A percentile compares a stretch with the other conserved stretches of the same genome.
phyloP scores from a whole-genome alignment of 2,329 filamentous ascomycete genomes.

The Trichoderma breve region DNA sequence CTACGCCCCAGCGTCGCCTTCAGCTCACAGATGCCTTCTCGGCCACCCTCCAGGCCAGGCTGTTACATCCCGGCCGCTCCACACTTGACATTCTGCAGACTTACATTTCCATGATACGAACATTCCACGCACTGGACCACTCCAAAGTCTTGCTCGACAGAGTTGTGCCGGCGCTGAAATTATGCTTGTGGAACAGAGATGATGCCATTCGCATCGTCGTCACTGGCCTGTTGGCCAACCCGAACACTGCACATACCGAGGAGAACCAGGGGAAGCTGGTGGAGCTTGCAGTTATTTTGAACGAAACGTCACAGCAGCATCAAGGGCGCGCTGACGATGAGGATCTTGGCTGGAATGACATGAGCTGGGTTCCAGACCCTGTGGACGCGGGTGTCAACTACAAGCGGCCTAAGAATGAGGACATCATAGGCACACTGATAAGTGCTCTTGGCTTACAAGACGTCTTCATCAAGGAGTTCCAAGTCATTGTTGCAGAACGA shows the following conservation, averaged over 20 bases:
- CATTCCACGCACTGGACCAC: conserved; percentile 71
- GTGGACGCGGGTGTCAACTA: conserved; percentile 92
- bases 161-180: conserved; percentile 68
- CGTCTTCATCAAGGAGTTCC: conserved; percentile 90
- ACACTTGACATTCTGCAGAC: conserved; percentile 73
- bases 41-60: conserved; percentile 59
- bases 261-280: conserved; percentile 53
- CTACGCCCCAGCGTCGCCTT: conserved; percentile 64
- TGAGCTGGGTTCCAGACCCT: conserved; percentile 90
- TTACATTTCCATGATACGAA: conserved; percentile 76
- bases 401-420: conserved; percentile 81
- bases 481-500: conserved; percentile 82
- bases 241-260: conserved; percentile 50
- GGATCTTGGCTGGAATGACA: conserved; percentile 85
- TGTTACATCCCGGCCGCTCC: conserved; percentile 73
- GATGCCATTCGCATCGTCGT: conserved; percentile 78
- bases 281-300: conserved; percentile 66
- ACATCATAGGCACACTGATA: conserved; percentile 88
- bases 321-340: conserved; percentile 58
- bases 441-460: conserved; percentile 86
- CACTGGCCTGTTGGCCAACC: conserved; percentile 65
- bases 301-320: conserved; percentile 56
- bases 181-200: conserved; percentile 74
- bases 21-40: conserved; percentile 70
- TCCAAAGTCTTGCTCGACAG: conserved; percentile 75